Conservation (phyloP, 768 basidiomycete species). For the Suillus alpinus region DNA sequence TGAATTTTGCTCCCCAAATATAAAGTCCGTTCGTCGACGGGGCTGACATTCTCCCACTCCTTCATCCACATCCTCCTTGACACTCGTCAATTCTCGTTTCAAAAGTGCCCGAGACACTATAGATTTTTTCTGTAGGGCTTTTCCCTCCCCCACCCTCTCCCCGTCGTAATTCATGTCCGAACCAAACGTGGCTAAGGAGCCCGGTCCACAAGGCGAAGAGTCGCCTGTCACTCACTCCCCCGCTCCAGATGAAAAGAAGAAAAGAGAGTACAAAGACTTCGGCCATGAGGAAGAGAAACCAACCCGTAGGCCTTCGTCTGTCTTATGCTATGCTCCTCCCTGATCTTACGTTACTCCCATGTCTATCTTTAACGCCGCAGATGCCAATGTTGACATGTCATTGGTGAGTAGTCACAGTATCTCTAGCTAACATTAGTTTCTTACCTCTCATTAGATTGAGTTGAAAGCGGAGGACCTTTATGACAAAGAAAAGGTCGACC, state of each 20-base stretch:
- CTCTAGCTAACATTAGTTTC: neutral
- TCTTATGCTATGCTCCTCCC: neutral
- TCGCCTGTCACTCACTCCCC: conserved; percentile 30
- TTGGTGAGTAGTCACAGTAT: conserved; percentile 42
- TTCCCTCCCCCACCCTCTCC: conserved; percentile 2
- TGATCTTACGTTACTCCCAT: neutral
- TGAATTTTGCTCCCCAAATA: conserved; percentile 29
- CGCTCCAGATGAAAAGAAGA: conserved; percentile 41
- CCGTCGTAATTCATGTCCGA: conserved; percentile 25
- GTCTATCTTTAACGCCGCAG: conserved; percentile 33
- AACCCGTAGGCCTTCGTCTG: conserved; percentile 50
- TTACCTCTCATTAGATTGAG: conserved; percentile 55
- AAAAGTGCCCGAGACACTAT: conserved; percentile 19
- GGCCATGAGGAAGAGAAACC: conserved; percentile 67
- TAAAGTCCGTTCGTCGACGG: conserved; percentile 31
- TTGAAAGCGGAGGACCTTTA: conserved; percentile 92
- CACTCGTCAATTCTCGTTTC: conserved; percentile 5
- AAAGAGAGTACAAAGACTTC: conserved; percentile 88
- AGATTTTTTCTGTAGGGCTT: conserved; percentile 30
- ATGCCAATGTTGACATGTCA: conserved; percentile 87
- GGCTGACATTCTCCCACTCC: conserved; percentile 30
- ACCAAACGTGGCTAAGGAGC: conserved; percentile 62
- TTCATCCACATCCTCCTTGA: conserved; percentile 19
- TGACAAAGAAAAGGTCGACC: conserved; percentile 98
- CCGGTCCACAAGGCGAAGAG: conserved; percentile 54